A percentile compares a stretch with the other conserved stretches of the same genome.
phyloP scores from a whole-genome alignment of 2,329 filamentous ascomycete species.

The Chalara sp. region DNA sequence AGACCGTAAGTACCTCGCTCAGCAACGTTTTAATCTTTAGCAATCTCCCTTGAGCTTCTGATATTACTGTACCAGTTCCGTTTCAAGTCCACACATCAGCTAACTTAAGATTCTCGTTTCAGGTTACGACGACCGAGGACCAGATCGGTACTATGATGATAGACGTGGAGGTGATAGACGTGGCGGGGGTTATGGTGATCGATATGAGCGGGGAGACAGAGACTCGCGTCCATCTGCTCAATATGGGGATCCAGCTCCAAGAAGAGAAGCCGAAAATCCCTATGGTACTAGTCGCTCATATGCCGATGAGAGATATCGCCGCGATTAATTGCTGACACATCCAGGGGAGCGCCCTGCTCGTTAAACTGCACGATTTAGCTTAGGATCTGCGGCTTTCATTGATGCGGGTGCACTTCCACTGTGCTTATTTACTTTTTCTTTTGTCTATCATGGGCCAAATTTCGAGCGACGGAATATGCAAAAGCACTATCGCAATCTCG shows the following conservation, averaged over 20 bases:
- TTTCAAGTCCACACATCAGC: not conserved
- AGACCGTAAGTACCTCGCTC: conserved; percentile 18
- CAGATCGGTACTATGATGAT: conserved; percentile 30
- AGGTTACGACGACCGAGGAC: not conserved
- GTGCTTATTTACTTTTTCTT: conserved; percentile 25
- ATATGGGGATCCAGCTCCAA: conserved; percentile 36
- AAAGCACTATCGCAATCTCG: conserved; percentile 25
- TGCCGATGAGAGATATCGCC: conserved; percentile 26
- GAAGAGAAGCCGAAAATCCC: conserved; percentile 35
- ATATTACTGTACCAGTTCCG: not conserved
- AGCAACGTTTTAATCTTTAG: not conserved
- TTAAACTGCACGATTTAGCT: conserved; percentile 29
- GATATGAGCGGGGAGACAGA: conserved; percentile 41
- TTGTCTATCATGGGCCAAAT: conserved; percentile 25
- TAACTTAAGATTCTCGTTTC: too few relatives aligned
- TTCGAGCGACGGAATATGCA: conserved; percentile 28
- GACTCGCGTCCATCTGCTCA: conserved; percentile 32
- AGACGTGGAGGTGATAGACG: conserved; percentile 35
- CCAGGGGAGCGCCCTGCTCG: conserved; percentile 30
- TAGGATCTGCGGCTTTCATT: conserved; percentile 30
- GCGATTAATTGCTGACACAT: conserved; percentile 29
- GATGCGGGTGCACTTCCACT: conserved; percentile 28
- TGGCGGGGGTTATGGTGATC: conserved; percentile 36
- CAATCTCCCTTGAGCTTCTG: not conserved
- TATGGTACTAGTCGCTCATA: conserved; percentile 33